Conservation (phyloP, 192 early-diverging fungal genomes). For the Phlyctochytrium arcticum region DNA sequence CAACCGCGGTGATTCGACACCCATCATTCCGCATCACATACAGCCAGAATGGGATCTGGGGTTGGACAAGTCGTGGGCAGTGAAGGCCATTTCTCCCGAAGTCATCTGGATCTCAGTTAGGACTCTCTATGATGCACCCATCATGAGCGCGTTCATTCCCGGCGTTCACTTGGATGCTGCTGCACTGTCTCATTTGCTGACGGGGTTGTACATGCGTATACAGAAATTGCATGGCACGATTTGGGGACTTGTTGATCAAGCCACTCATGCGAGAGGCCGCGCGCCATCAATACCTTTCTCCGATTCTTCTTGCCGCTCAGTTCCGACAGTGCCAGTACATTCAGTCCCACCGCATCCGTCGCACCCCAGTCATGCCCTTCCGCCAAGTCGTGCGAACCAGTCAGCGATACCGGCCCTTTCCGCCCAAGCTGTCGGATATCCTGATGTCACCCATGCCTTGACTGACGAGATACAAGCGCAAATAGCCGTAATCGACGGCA, state of each 20-base stretch:
- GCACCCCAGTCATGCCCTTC: too few species aligned
- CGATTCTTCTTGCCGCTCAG: too few species aligned
- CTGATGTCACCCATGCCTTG: background rate
- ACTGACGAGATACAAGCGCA: background rate
- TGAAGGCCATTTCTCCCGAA: conserved; percentile 19
- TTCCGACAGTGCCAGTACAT: too few species aligned
- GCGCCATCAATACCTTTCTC: too few species aligned
- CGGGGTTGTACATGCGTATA: conserved; percentile 12
- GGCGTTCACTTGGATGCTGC: conserved; percentile 18
- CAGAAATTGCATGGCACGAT: conserved; percentile 6
- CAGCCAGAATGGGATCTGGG: conserved; percentile 13
- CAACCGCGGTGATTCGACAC: background rate
- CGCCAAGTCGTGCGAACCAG: too few species aligned
- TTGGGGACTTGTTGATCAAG: conserved; percentile 1
- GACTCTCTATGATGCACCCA: background rate
- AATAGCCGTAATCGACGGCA: background rate
- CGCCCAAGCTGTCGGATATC: background rate
- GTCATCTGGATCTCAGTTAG: conserved; percentile 4
- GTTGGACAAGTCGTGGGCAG: background rate
- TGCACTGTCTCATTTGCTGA: background rate
- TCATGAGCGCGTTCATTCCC: conserved; percentile 15
- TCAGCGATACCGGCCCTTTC: too few species aligned
- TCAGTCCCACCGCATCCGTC: too few species aligned
- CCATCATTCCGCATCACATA: conserved; percentile 3
- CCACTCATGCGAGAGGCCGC: background rate